Base-by-base conservation (phyloP, 306 rosid species). In the Dryas octopetala region DNA sequence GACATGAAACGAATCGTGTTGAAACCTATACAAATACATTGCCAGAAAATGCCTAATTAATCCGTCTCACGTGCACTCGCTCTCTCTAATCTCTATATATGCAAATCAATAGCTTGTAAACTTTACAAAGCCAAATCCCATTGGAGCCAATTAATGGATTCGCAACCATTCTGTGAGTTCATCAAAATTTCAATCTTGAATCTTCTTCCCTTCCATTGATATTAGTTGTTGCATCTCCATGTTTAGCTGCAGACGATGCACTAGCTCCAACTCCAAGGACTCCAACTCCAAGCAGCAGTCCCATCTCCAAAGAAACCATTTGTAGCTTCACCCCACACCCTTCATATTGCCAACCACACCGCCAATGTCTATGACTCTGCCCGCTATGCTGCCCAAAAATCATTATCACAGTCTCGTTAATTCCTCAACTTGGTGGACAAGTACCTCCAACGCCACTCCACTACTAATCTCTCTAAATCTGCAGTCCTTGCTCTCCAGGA, bases 321-420 rank as follows among this genome's bases (percentile, higher is more conserved):
- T 92, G 96, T 87, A 70, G 81, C 26, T 83, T 83, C 48, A 85
- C 93, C 9, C 89, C 83, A 0, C 87, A 90, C 38, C 97, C 92
- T 7, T n/a, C 82, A 0, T 90, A 62, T 40, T 90, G 97, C 90
- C 87, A 73, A 84, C 23, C 86, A 78, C 38, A 85, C 83, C 40
- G 86, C 82, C 66, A 87, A 83, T 76, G 87, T 81, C 10, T 85
- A 88, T 11, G 86, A 87, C 71, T 87, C 67, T 28, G 85, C 85
- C 9, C 74, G 91, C 1, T 71, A 83, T 32, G 83, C 91, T 0
- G 75, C 90, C 9, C 74, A 74, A 9, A 83, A 84, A 32, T 87
- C 96, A 3, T 15, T 92, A 6, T 85, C 87, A 6, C 87, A 86
- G 10, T 76, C 92, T 6, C 75, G 53, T 6, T 73, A 81, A 16